phyloP scores from a whole-genome alignment of 2,329 filamentous ascomycete genomes.

The Colletotrichum tofieldiae region DNA sequence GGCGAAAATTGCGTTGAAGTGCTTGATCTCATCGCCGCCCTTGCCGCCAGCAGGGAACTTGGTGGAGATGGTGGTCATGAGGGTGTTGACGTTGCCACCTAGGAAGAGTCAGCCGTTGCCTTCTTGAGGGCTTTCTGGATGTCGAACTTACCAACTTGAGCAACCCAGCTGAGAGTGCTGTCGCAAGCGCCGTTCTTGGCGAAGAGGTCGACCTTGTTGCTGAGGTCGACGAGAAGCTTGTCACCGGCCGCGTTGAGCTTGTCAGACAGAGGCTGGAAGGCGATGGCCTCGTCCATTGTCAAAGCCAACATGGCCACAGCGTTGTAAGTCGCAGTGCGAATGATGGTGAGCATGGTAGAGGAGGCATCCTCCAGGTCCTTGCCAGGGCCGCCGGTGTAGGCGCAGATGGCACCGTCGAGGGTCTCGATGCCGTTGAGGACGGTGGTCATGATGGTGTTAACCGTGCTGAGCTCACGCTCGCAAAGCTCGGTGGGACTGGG shows the following conservation, averaged over 20 bases:
- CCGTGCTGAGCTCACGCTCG: conserved; percentile 30
- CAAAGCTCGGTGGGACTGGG: conserved; percentile 31
- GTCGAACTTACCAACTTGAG: conserved; percentile 30
- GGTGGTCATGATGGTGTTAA: conserved; percentile 42
- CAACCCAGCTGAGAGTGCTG: conserved; percentile 34
- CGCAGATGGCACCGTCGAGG: conserved; percentile 27
- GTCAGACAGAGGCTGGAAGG: conserved; percentile 41
- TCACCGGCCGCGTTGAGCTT: conserved; percentile 40
- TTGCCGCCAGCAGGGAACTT: conserved; percentile 43
- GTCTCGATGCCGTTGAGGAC: conserved; percentile 36
- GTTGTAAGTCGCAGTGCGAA: conserved; percentile 41
- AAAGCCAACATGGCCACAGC: conserved; percentile 27
- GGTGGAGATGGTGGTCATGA: conserved; percentile 41
- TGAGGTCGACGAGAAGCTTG: conserved; percentile 39
- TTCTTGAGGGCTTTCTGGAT: accelerated
- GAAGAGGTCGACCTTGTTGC: conserved; percentile 19
- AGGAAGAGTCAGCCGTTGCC: neutral
- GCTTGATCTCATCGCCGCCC: conserved; percentile 38
- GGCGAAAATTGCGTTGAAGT: conserved; percentile 36
- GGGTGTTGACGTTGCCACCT: conserved; percentile 40
- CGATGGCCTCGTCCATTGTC: conserved; percentile 42
- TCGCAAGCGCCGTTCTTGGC: conserved; percentile 29
- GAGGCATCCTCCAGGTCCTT: conserved; percentile 25
- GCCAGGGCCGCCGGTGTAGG: conserved; percentile 32
- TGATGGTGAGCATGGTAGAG: conserved; percentile 31